Conservation (phyloP, 2,329 filamentous ascomycete genomes). For the Diaporthe velutina region DNA sequence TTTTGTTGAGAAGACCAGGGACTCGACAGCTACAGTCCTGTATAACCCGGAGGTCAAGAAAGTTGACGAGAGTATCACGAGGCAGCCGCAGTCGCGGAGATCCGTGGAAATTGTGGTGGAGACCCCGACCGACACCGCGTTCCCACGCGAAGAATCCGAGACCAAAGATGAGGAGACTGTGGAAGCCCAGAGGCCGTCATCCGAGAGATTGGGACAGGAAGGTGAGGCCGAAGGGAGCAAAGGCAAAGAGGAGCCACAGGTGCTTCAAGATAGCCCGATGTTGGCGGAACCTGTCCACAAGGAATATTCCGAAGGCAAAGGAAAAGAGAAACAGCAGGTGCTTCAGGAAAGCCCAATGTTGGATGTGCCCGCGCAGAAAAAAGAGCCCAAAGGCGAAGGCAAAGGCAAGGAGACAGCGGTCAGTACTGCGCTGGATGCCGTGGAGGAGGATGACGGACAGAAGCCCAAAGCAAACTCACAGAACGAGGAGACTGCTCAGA, state of each 20-base stretch:
- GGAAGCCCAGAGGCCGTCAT: neutral
- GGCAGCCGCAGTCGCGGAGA: neutral
- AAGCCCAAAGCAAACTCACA: neutral
- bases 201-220: neutral
- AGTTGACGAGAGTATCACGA: conserved; percentile 13
- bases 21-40: neutral
- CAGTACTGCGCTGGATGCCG: neutral
- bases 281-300: neutral
- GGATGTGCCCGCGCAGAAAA: neutral
- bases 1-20: neutral
- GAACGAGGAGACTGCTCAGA: neutral
- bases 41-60: conserved; percentile 20
- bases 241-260: neutral
- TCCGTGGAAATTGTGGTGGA: conserved; percentile 37
- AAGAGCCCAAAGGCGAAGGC: conserved; percentile 34
- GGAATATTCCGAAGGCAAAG: neutral
- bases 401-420: conserved; percentile 14
- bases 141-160: neutral
- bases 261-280: neutral
- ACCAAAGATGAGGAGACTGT: neutral
- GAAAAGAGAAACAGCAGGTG: neutral
- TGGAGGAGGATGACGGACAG: neutral
- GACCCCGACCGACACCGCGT: conserved; percentile 35
- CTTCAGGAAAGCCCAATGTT: neutral
- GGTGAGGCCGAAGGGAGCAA: neutral